phyloP scores from a whole-genome alignment of 2,329 filamentous ascomycete genomes.

The Colletotrichum lindemuthianum region DNA sequence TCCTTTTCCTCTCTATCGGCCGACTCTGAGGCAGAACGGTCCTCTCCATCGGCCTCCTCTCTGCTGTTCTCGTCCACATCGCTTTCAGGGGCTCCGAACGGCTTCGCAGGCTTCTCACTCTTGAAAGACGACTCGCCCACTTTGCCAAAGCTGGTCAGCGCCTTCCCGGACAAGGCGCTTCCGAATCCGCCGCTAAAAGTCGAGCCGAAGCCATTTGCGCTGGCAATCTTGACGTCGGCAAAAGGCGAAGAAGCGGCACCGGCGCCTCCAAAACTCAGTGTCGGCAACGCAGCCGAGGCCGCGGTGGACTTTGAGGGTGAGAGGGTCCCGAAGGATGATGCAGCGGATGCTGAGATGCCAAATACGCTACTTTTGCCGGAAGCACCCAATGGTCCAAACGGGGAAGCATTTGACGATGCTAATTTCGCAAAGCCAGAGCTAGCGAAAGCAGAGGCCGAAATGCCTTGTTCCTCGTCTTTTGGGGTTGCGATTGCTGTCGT shows the following conservation, averaged over 20 bases:
- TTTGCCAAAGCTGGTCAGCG: conserved; percentile 76
- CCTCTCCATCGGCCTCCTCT: conserved; percentile 50
- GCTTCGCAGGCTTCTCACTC: conserved; percentile 71
- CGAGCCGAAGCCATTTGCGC: conserved; percentile 59
- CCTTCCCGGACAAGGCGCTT: conserved; percentile 52
- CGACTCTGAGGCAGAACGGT: conserved; percentile 47
- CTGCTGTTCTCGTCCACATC: conserved; percentile 65
- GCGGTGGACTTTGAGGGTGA: conserved; percentile 41
- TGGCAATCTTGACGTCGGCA: conserved; percentile 51
- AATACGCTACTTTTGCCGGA: conserved; percentile 60
- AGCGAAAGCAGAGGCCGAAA: conserved; percentile 72
- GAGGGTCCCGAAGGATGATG: conserved; percentile 47
- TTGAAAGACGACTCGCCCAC: conserved; percentile 62
- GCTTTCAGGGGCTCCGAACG: conserved; percentile 81
- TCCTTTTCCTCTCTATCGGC: conserved; percentile 60
- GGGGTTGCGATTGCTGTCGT: conserved; percentile 18
- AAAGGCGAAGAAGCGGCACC: conserved; percentile 56
- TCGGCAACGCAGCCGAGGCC: conserved; percentile 49
- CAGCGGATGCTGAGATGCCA: conserved; percentile 39
- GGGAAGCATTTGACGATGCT: conserved; percentile 68
- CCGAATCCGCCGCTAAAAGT: conserved; percentile 57
- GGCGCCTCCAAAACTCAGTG: conserved; percentile 59
- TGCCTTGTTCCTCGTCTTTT: conserved; percentile 42
- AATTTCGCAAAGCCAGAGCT: conserved; percentile 76
- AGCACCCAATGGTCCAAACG: conserved; percentile 67